Percentiles rank a stretch among this genome's conserved stretches.
These are phyloP conservation scores for Coniochaeta sp. DNA, from an alignment of 2,329 filamentous ascomycete species.

Conservation along the genomic window DNA sequence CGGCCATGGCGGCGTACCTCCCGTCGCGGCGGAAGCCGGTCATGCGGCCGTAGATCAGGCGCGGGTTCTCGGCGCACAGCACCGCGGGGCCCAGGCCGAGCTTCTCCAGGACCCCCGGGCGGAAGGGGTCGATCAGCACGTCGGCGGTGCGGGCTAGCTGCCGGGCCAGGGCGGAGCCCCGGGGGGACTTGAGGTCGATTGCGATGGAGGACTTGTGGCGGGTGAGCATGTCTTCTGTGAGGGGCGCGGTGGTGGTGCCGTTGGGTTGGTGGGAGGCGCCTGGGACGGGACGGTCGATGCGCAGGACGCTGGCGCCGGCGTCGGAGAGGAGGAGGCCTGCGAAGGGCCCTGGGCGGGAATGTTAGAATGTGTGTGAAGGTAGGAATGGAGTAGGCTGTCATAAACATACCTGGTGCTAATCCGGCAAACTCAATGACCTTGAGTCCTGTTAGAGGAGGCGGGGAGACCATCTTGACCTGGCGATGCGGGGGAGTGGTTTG, in stretches of 20 bases:
- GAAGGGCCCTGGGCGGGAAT: conserved; percentile 61
- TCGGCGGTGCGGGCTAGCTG: conserved; percentile 58
- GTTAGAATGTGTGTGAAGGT: conserved; percentile 3
- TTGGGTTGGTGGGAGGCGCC: conserved; percentile 29
- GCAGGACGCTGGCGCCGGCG: conserved; percentile 79
- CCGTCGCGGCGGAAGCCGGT: conserved; percentile 87
- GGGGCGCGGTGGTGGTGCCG: conserved; percentile 21
- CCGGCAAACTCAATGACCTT: conserved; percentile 54
- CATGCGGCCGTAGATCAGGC: conserved; percentile 76
- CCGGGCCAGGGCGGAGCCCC: conserved; percentile 59
- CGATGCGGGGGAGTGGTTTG: background rate
- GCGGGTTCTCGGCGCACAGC: conserved; percentile 60
- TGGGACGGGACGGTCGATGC: conserved; percentile 63
- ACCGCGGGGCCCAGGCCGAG: conserved; percentile 67
- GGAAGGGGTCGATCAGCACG: conserved; percentile 87
- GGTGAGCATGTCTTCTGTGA: conserved; percentile 66
- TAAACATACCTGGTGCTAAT: conserved; percentile 48
- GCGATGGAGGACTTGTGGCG: conserved; percentile 75
- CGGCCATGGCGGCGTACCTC: conserved; percentile 79
- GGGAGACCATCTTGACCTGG: conserved; percentile 23
- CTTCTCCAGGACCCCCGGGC: conserved; percentile 82
- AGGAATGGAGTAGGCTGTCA: too few species aligned
- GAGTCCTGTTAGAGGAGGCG: conserved; percentile 39
- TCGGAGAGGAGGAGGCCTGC: conserved; percentile 84
- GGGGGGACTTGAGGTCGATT: conserved; percentile 65